Evolutionary conservation across 2,329 filamentous ascomycete genomes (phyloP), one percentile per base, ranked within the genome.

Genomic region (Sphaerulina musiva): DNA sequence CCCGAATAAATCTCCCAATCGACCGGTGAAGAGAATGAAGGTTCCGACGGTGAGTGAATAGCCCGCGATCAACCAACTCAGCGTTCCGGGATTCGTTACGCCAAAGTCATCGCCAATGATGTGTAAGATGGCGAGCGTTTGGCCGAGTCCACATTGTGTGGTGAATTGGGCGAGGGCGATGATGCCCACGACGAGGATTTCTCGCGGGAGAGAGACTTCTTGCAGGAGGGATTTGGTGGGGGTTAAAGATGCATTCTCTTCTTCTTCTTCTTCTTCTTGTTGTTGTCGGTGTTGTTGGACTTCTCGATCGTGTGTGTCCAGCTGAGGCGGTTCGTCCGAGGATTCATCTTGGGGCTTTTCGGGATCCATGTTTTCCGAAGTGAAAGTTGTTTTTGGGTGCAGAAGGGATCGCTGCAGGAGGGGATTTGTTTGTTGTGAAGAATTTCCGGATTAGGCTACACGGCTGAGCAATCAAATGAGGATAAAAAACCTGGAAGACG

Each of bases 1-100:
- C 5, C 73, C 73, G 29, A 74, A 67, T 8, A 73, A 67, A 51
- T 75, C 73, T n/a, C 73, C 73, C 8, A 74, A 58, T n/a, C 72
- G 67, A 9, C 74, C 73, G 9, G 71, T 70, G 34, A 74, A 70
- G 38, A 75, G 66, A 54, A 76, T 75, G 58, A 75, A 74, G 3
- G 72, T 74, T 23, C 73, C 73, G 10, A 74, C 71, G 2, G 73
- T 74, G 29, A 75, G 61, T 42, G 66, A 68, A 64, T 74, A 76
- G 10, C 66, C 72, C 5, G 73, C 73, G 41, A 73, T 69, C 49
- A 74, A 66, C 73, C 73, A 76, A 12, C 70, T 69, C 36, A 73
- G 68, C 44, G 75, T 66, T 20, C 72, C 75, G 2, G 74, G 69
- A 47, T 70, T 69, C 1, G 63, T 65, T 23, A 70, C 68, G 9